Conservation (phyloP, 805 yeast species). For the Kluyveromyces aestuarii region DNA sequence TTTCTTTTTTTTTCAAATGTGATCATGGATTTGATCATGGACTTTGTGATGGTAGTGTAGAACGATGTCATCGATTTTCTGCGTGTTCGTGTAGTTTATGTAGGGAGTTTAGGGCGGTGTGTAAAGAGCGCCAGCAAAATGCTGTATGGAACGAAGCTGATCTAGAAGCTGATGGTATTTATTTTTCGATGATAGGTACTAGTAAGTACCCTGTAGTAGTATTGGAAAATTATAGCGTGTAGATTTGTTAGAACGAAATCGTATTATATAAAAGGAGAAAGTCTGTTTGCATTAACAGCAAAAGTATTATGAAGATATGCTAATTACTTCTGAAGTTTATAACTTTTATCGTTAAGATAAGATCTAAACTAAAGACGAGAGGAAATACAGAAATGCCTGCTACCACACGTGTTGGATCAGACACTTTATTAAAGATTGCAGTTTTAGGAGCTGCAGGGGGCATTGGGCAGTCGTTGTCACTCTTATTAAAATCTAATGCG, state of each 20-base stretch:
- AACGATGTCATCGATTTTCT: not conserved
- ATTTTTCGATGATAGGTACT: not conserved
- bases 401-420: not conserved
- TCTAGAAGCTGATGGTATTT: not conserved
- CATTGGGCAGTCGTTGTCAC: conserved; percentile 86
- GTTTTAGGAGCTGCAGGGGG: conserved; percentile 93
- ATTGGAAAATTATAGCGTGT: too few species aligned
- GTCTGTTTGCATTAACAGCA: too few species aligned
- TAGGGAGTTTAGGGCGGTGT: not conserved
- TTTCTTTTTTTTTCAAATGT: not conserved
- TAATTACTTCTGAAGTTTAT: too few species aligned
- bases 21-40: not conserved
- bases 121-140: not conserved
- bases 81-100: not conserved
- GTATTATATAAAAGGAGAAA: too few species aligned
- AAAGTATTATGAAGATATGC: too few species aligned
- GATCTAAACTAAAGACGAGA: too few species aligned
- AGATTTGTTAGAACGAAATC: too few species aligned
- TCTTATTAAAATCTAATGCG: conserved; percentile 53
- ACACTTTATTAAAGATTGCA: conserved; percentile 48
- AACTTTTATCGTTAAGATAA: too few species aligned
- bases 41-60: not conserved
- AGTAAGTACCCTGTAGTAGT: not conserved
- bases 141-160: not conserved
- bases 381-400: not conserved